Evolutionary conservation across 805 yeast genomes (phyloP), one percentile per base, ranked within the genome.

Genomic region (Metschnikowia reukaufii): DNA sequence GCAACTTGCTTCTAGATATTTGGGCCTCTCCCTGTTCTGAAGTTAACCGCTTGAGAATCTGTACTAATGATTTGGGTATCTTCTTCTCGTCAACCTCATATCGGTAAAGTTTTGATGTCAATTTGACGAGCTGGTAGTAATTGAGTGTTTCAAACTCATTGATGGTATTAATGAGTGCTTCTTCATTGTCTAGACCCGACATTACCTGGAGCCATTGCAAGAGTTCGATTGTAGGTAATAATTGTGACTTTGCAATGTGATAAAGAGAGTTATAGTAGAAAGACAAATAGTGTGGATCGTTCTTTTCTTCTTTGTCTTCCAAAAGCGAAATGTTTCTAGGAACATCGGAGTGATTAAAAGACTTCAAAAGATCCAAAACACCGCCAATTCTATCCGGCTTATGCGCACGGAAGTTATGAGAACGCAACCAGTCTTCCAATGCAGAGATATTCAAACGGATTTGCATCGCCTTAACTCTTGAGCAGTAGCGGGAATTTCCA

Each of bases 161-260:
- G 27, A 81, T 61, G 6, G 87, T 78, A 10, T 75, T 71, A 6
- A 77, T 74, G 42, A 87, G 72, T 32, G 82, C 70, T 45, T 84
- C 90, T 47, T 82, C 86, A 48, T 81, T 82, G 15, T 76, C 76
- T 37, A 91, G 68, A 12, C 86, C 80, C 0, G 95, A 80, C 64
- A 89, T 80, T 36, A 92, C 86, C 64, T 91, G 98, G 42, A 91
- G 68, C 92, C 96, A 92, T 64, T 92, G 97, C 45, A 92, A 69
- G 23, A 92, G 65, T 63, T 92, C 91, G 43, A 85, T 78, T 0
- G 86, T 73, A 0, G 96, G 90, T 49, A 78, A 79, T 42, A 91
- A 70, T 54, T 87, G 89, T 18, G 70, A 67, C 33, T 79, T 81
- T 0, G 94, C 84, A 17, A 89, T 77, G 42, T 78, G 77, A 57